A percentile compares a stretch with the other conserved stretches of the same genome.
These are phyloP conservation scores for Artemisia argyi DNA, from an alignment of 129 eudicot species.

Conservation along the genomic window DNA sequence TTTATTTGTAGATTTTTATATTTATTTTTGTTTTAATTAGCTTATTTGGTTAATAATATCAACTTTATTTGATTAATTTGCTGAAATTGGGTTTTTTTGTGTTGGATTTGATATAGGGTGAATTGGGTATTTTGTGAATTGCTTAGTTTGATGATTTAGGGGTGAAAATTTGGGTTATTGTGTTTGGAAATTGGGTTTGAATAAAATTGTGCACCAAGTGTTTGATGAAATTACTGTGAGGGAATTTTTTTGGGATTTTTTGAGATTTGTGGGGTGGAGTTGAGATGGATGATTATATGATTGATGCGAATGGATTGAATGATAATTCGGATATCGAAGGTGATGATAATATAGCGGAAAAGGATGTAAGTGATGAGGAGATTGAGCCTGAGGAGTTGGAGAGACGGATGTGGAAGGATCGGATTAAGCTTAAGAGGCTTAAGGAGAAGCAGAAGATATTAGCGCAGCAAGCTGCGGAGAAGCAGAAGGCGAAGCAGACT, in stretches of 20 bases:
- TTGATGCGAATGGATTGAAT: slow-evolving; percentile 32
- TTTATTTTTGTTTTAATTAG: background rate
- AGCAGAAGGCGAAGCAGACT: slow-evolving; percentile 60
- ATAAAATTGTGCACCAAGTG: background rate
- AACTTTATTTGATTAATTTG: slow-evolving; percentile 15
- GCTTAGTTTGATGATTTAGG: background rate
- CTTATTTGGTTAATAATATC: slow-evolving; percentile 8
- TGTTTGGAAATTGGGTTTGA: background rate
- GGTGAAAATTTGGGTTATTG: background rate
- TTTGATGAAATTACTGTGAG: slow-evolving; percentile 24
- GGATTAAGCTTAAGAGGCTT: slow-evolving; percentile 68
- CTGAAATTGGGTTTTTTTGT: background rate
- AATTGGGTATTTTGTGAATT: background rate
- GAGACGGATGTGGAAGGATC: slow-evolving; percentile 89
- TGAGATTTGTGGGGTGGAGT: background rate
- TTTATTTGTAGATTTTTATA: background rate
- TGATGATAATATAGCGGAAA: slow-evolving; percentile 74
- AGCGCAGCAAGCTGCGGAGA: slow-evolving; percentile 68
- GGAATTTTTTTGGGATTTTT: slow-evolving; percentile 1
- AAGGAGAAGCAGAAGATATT: slow-evolving; percentile 72
- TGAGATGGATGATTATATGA: slow-evolving; percentile 35
- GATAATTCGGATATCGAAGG: slow-evolving; percentile 72
- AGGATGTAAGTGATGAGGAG: slow-evolving; percentile 96
- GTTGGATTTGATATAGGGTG: background rate
- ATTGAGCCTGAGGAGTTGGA: slow-evolving; percentile 77